Evolutionary conservation across 2,329 filamentous ascomycete genomes (phyloP).

Genomic region (Colletotrichum sp.): DNA sequence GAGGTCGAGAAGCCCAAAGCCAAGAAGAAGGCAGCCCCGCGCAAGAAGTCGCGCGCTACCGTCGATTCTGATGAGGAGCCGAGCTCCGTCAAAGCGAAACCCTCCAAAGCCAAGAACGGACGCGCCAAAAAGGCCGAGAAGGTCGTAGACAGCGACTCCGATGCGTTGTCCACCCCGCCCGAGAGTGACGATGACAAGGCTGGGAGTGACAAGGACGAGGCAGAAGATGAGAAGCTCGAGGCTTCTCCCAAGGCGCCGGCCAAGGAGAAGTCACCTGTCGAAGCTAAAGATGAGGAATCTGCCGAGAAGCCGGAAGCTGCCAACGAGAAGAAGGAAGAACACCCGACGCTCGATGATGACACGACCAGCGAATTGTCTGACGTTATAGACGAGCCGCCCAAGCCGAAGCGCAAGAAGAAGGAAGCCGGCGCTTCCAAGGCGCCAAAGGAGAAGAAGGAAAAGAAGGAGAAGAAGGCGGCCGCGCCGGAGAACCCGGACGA

Average conservation of each 20-base stretch:
- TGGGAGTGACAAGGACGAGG: slow-evolving; percentile 12
- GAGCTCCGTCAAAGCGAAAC: slow-evolving; percentile 28
- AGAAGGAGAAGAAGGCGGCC: slow-evolving; percentile 19
- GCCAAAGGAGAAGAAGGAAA: slow-evolving; percentile 3
- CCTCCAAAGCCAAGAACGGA: slow-evolving; percentile 17
- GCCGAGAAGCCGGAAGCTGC: slow-evolving; percentile 7
- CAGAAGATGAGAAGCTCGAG: slow-evolving; percentile 23
- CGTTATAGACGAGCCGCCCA: slow-evolving; percentile 75
- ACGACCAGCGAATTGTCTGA: slow-evolving; percentile 64
- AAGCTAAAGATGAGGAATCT: not conserved
- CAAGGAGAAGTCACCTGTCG: not conserved
- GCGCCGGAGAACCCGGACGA: slow-evolving; percentile 72
- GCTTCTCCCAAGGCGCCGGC: not conserved
- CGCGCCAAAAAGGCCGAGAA: not conserved
- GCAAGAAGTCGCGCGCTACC: slow-evolving; percentile 29
- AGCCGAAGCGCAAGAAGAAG: slow-evolving; percentile 63
- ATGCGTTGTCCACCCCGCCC: not conserved
- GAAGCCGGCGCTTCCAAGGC: slow-evolving; percentile 37
- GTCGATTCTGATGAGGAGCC: slow-evolving; percentile 32
- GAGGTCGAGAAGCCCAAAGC: slow-evolving; percentile 25
- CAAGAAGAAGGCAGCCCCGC: slow-evolving; percentile 28
- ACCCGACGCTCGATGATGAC: not conserved
- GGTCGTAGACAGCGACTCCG: slow-evolving; percentile 13
- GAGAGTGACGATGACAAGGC: slow-evolving; percentile 26
- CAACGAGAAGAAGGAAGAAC: not conserved